Evolutionary conservation across 805 yeast species (phyloP).

Genomic region (Metschnikowia similis): DNA sequence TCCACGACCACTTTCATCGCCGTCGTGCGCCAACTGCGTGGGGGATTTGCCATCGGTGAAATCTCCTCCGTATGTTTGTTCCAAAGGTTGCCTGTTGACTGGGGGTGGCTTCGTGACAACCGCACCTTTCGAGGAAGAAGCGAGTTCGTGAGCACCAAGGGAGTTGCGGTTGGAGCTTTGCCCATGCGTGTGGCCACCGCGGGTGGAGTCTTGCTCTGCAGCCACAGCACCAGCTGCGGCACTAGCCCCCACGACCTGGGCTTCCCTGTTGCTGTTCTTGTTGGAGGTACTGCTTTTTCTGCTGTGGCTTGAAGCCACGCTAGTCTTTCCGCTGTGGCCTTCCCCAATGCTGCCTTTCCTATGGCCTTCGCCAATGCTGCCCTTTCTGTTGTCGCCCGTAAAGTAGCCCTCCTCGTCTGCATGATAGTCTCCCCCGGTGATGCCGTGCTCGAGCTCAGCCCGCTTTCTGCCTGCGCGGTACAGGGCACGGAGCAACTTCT

Average conservation of each 20-base stretch:
- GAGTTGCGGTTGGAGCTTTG: slow-evolving; percentile 1
- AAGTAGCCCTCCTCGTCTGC: neutral
- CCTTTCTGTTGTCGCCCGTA: slow-evolving; percentile 1
- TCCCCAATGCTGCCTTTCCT: neutral
- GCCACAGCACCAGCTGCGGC: slow-evolving; percentile 12
- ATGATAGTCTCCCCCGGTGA: neutral
- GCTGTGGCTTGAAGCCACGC: neutral
- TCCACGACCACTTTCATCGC: neutral
- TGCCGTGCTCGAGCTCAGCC: slow-evolving; percentile 8
- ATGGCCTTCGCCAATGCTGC: neutral
- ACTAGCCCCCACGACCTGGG: slow-evolving; percentile 6
- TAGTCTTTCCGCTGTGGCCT: neutral
- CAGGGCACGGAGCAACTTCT: slow-evolving; percentile 10
- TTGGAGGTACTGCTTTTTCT: neutral
- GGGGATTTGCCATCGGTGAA: slow-evolving; percentile 31
- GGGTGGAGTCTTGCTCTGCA: slow-evolving; percentile 2
- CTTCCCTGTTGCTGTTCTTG: neutral
- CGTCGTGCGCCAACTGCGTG: slow-evolving; percentile 17
- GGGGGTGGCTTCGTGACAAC: slow-evolving; percentile 29
- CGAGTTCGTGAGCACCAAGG: slow-evolving; percentile 4
- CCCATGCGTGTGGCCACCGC: neutral
- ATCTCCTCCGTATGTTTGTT: slow-evolving; percentile 28
- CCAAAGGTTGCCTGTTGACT: slow-evolving; percentile 26
- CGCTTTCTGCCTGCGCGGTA: slow-evolving; percentile 14
- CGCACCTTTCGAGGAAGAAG: slow-evolving; percentile 20